Conservation (phyloP, 345 rosid genomes). For the Populus davidiana region DNA sequence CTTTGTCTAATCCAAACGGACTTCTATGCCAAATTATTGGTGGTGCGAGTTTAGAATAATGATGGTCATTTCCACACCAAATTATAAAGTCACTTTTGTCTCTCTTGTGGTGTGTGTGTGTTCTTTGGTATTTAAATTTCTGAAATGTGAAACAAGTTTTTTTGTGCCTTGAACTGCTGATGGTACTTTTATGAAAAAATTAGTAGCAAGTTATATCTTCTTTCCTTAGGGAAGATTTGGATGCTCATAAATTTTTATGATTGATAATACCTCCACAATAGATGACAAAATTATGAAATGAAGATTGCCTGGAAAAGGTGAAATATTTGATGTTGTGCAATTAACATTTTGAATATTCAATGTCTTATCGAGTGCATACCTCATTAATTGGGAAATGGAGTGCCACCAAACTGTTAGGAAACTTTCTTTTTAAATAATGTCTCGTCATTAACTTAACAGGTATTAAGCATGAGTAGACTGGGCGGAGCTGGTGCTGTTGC, state of each 20-base stretch:
- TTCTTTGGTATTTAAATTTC: not conserved
- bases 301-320: not conserved
- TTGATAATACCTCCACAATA: not conserved
- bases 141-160: not conserved
- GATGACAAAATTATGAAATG: not conserved
- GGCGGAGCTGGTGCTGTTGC: constrained; percentile 99
- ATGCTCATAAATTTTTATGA: not conserved
- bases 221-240: not conserved
- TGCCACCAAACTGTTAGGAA: constrained; percentile 8
- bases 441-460: constrained; percentile 45
- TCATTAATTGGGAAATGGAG: not conserved
- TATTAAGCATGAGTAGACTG: constrained; percentile 96
- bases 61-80: not conserved
- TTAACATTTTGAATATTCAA: constrained; percentile 5
- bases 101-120: not conserved
- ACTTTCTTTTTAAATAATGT: not conserved
- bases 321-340: not conserved
- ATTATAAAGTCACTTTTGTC: constrained; percentile 3
- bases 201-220: not conserved
- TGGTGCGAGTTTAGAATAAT: not conserved
- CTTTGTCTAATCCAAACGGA: constrained; percentile 4
- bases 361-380: not conserved
- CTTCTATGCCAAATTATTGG: constrained; percentile 3
- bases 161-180: not conserved
- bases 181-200: not conserved